Base-by-base conservation (phyloP, 2,329 filamentous ascomycete species). In the Colletotrichum aenigma region DNA sequence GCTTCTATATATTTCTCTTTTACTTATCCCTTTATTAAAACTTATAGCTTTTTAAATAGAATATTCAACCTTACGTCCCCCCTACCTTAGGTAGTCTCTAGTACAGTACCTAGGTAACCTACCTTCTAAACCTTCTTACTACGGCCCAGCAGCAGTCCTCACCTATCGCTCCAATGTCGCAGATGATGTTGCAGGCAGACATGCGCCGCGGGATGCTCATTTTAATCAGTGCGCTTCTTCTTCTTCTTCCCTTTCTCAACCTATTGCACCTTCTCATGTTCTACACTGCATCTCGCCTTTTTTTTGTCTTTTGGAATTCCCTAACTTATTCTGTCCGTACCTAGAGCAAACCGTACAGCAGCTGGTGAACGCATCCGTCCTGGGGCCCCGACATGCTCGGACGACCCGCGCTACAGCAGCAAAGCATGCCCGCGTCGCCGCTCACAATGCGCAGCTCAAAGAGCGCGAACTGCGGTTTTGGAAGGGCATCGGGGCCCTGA, bases 1-100 rank as follows among this genome's bases (percentile, higher is more conserved):
- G 4, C 16, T 43, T 43, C 8, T 43, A 18, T 18, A 6, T 1
- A 0, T 18, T 43, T 6, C 16, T 5, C 2, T 1, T n/a, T 43
- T 43, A 43, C 36, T 43, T 43, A 18, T 43, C 4, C 0, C 16
- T 18, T n/a, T n/a, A 43, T 18, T 10, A 6, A n/a, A 43, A 10
- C 36, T n/a, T 43, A 43, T 43, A 43, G 36, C 4, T 4, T 6
- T 43, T n/a, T 18, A 43, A 43, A 16, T 4, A 18, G 16, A n/a
- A 10, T 43, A 43, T 43, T 1, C 10, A 43, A n/a, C 1, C 4
- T 43, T n/a, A 18, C 36, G 4, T n/a, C 16, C 8, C 16, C 8
- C 18, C 16, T 43, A n/a, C 36, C 8, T 43, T 43, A n/a, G n/a
- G n/a, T n/a, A n/a, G 16, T n/a, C 36, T 43, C 1, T 3, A 18